Conservation (phyloP, 1,284 basidiomycete species). For the Heimioporus retisporus region DNA sequence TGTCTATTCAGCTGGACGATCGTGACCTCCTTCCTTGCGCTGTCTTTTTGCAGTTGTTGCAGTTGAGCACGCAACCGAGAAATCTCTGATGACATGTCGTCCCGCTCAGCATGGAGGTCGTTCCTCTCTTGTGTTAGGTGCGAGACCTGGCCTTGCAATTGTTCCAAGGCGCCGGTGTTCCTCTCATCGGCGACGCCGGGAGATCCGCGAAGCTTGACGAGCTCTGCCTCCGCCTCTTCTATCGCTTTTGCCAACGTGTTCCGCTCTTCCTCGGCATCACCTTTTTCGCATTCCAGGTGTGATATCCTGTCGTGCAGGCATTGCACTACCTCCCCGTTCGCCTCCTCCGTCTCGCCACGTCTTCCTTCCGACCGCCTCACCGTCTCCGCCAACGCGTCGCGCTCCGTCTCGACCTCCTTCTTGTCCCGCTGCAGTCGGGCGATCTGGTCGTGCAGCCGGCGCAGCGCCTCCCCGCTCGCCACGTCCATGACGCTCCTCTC, state of each 20-base stretch:
- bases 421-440: constrained; percentile 34
- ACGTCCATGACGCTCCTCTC: constrained; percentile 84
- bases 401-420: constrained; percentile 21
- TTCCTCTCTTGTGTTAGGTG: too few species aligned
- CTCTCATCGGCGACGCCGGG: too few species aligned
- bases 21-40: constrained; percentile 85
- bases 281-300: too few species aligned
- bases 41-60: constrained; percentile 80
- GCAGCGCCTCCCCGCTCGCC: constrained; percentile 75
- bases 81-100: constrained; percentile 68
- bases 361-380: background rate
- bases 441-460: constrained; percentile 64
- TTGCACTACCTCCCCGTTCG: too few species aligned
- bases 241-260: too few species aligned
- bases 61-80: constrained; percentile 72
- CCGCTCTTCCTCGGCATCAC: constrained; percentile 13
- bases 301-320: too few species aligned
- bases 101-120: constrained; percentile 11
- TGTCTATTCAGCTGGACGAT: constrained; percentile 80
- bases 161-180: too few species aligned
- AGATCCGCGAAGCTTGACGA: too few species aligned
- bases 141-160: too few species aligned
- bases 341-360: too few species aligned
- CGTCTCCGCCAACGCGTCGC: constrained; percentile 5
- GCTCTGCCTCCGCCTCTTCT: too few species aligned